A percentile compares a stretch with the other conserved stretches of the same genome.
phyloP scores from a whole-genome alignment of 2,329 filamentous ascomycete species.

The Fusarium sp. region DNA sequence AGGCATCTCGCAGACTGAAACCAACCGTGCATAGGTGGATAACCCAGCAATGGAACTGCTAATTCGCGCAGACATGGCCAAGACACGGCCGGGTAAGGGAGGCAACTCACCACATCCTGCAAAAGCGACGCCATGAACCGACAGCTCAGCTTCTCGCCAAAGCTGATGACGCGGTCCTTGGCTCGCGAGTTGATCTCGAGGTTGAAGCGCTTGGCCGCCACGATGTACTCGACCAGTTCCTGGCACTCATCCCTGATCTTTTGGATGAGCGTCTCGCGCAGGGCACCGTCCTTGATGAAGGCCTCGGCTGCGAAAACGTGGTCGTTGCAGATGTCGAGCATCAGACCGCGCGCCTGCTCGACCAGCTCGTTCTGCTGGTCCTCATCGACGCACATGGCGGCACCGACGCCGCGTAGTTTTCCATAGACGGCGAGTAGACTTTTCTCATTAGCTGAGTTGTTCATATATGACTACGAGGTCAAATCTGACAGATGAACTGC shows the following conservation, averaged over 20 bases:
- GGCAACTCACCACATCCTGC: constrained; percentile 73
- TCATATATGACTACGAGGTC: neutral
- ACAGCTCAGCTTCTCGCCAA: constrained; percentile 96
- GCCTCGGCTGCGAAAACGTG: constrained; percentile 79
- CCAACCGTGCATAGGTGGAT: neutral
- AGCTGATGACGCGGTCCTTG: constrained; percentile 90
- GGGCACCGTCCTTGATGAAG: constrained; percentile 67
- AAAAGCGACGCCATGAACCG: constrained; percentile 89
- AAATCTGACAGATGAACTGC: neutral
- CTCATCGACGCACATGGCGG: constrained; percentile 63
- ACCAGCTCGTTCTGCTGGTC: constrained; percentile 64
- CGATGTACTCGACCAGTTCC: constrained; percentile 79
- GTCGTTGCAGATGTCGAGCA: constrained; percentile 84
- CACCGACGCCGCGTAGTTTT: constrained; percentile 66
- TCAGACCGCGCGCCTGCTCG: constrained; percentile 77
- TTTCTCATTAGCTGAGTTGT: neutral
- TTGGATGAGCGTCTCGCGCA: constrained; percentile 69
- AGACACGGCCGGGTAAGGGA: neutral
- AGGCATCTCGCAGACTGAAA: neutral
- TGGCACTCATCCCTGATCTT: constrained; percentile 84
- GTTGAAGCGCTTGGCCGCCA: constrained; percentile 73
- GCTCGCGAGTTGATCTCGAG: constrained; percentile 82
- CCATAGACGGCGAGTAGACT: constrained; percentile 71
- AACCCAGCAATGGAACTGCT: neutral
- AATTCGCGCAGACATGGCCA: constrained; percentile 16